A percentile compares a stretch with the other conserved stretches of the same genome.
Evolutionary conservation across 1,139 yeast genomes (phyloP).

Genomic region (Geotrichum klebahnii): DNA sequence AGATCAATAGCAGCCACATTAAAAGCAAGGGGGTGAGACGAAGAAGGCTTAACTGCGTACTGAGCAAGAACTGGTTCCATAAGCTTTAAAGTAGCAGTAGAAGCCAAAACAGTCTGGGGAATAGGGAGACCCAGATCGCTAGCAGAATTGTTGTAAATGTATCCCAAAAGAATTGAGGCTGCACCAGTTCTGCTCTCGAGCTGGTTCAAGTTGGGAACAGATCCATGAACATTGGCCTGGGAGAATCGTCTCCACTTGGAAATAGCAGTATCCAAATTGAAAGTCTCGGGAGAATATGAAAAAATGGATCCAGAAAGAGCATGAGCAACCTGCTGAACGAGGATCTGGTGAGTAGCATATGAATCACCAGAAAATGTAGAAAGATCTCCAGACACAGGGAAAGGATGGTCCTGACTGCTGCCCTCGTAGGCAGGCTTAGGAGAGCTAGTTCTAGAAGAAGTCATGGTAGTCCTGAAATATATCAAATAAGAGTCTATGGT

Average conservation of each 20-base stretch:
- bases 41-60: conserved; percentile 36
- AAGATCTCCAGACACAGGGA: conserved; percentile 28
- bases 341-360: conserved; percentile 51
- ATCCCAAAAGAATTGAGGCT: conserved; percentile 74
- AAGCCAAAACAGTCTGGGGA: conserved; percentile 51
- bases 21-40: conserved; percentile 49
- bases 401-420: conserved; percentile 23
- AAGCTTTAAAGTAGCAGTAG: conserved; percentile 63
- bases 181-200: conserved; percentile 85
- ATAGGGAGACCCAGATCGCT: conserved; percentile 23
- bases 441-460: conserved; percentile 12
- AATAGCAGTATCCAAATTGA: conserved; percentile 58
- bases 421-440: conserved; percentile 15
- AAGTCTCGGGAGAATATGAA: conserved; percentile 62
- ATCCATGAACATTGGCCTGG: conserved; percentile 52
- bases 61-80: conserved; percentile 56
- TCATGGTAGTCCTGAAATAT: conserved; percentile 6
- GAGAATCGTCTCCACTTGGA: conserved; percentile 53
- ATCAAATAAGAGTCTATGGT: background rate
- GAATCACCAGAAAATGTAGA: conserved; percentile 29
- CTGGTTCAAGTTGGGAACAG: conserved; percentile 54
- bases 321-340: conserved; percentile 64
- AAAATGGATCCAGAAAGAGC: conserved; percentile 62
- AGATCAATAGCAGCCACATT: conserved; percentile 71
- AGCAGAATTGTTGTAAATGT: conserved; percentile 42